Percentiles rank a stretch among this genome's conserved stretches.
These are phyloP conservation scores for Eucalyptus albens DNA, from an alignment of 345 rosid genomes.

Conservation along the genomic window DNA sequence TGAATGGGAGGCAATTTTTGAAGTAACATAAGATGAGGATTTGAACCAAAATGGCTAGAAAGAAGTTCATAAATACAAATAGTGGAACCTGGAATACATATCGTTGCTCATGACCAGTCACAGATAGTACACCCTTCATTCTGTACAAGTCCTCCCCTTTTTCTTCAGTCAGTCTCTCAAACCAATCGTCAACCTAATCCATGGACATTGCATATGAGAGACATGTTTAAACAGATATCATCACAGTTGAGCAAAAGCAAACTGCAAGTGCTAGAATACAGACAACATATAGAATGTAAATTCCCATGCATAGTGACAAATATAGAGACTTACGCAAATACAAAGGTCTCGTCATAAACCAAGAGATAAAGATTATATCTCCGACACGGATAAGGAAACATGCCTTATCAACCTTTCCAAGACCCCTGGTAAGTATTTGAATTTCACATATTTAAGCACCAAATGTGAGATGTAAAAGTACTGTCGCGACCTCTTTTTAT, in stretches of 20 bases:
- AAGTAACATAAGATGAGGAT: background rate
- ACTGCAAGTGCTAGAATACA: background rate
- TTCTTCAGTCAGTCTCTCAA: constrained; percentile 43
- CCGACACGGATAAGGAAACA: background rate
- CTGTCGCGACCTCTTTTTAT: too few relatives aligned
- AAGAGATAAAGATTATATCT: background rate
- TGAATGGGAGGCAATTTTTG: background rate
- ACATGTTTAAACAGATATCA: background rate
- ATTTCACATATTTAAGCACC: too few relatives aligned
- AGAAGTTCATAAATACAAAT: background rate
- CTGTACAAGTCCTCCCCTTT: constrained; percentile 65
- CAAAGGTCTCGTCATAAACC: background rate
- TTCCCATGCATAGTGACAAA: background rate
- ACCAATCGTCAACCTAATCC: constrained; percentile 63
- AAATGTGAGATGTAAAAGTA: background rate
- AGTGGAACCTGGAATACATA: constrained; percentile 49
- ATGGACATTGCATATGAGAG: background rate
- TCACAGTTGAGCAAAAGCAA: background rate
- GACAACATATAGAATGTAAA: background rate
- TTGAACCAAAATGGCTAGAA: background rate
- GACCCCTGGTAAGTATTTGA: too few relatives aligned
- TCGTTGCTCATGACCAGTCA: constrained; percentile 29
- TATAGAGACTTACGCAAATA: background rate
- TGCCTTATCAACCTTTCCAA: too few relatives aligned
- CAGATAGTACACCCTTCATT: constrained; percentile 55